Conservation (phyloP, 1,284 basidiomycete species). For the Leccinum pallidistipes region DNA sequence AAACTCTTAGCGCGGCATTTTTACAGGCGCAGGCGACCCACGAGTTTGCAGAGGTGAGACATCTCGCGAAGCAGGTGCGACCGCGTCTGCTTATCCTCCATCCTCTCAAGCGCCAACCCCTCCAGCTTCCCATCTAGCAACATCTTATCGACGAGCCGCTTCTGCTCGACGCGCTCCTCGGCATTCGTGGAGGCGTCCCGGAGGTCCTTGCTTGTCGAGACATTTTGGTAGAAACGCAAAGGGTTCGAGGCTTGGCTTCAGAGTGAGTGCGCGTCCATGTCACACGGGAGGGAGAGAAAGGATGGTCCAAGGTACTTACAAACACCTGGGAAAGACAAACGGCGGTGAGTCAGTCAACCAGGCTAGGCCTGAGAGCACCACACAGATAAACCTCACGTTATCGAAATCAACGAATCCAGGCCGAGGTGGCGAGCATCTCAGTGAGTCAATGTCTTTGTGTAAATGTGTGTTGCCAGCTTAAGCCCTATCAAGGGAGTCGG, state of each 20-base stretch:
- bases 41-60: conserved; percentile 66
- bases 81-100: too few species aligned
- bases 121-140: too few species aligned
- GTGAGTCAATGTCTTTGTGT: too few species aligned
- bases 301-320: conserved; percentile 40
- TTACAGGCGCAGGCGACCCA: conserved; percentile 72
- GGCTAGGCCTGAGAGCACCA: too few species aligned
- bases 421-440: too few species aligned
- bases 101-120: too few species aligned
- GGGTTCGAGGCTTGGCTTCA: conserved; percentile 60
- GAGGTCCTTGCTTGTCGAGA: conserved; percentile 67
- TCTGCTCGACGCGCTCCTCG: conserved; percentile 55
- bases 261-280: conserved; percentile 38
- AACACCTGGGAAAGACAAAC: conserved; percentile 52
- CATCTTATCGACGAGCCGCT: too few species aligned
- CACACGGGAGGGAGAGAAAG: conserved; percentile 23
- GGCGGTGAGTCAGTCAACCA: background rate
- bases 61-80: conserved; percentile 54
- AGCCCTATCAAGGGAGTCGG: too few species aligned
- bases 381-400: background rate
- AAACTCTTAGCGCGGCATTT: conserved; percentile 49
- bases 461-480: too few species aligned
- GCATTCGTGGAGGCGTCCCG: conserved; percentile 75
- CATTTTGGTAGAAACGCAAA: conserved; percentile 77
- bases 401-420: too few species aligned